These are phyloP conservation scores for Moesziomyces sp. DNA, from an alignment of 1,284 basidiomycete genomes.

Conservation along the genomic window DNA sequence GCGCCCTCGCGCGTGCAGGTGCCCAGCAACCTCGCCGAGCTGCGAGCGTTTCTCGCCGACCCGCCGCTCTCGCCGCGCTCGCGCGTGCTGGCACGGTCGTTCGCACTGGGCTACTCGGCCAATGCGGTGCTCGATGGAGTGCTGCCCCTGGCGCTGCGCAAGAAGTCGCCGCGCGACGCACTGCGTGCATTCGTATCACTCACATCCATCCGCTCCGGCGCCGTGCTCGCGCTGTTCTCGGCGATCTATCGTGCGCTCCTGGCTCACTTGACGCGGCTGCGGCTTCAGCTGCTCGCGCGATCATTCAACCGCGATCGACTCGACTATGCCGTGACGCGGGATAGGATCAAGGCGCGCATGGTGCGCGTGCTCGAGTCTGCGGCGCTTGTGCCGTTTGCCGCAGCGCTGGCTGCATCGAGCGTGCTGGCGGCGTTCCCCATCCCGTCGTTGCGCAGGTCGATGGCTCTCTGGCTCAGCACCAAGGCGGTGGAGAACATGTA, in stretches of 20 bases:
- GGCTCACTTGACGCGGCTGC: slow-evolving; percentile 27
- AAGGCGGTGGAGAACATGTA: slow-evolving; percentile 47
- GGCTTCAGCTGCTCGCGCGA: slow-evolving; percentile 21
- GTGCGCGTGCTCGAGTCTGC: slow-evolving; percentile 34
- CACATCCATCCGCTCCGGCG: slow-evolving; percentile 34
- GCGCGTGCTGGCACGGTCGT: slow-evolving; percentile 34
- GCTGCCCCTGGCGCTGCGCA: slow-evolving; percentile 36
- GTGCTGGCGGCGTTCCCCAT: slow-evolving; percentile 40
- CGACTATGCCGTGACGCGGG: slow-evolving; percentile 22
- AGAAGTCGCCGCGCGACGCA: slow-evolving; percentile 37
- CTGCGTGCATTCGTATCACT: slow-evolving; percentile 33
- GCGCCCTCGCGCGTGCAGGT: slow-evolving; percentile 21
- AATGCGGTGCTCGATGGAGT: slow-evolving; percentile 48
- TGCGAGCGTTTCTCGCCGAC: slow-evolving; percentile 15
- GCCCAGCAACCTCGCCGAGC: slow-evolving; percentile 11
- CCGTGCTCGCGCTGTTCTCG: slow-evolving; percentile 46
- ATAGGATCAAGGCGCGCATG: slow-evolving; percentile 35
- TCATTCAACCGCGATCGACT: slow-evolving; percentile 15
- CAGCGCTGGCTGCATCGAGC: slow-evolving; percentile 22
- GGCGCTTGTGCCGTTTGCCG: slow-evolving; percentile 40
- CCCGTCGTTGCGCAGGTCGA: slow-evolving; percentile 16
- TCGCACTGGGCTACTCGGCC: slow-evolving; percentile 40
- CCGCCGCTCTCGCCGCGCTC: slow-evolving; percentile 36
- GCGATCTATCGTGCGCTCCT: slow-evolving; percentile 48
- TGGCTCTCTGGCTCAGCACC: slow-evolving; percentile 46